Evolutionary conservation across 1,284 basidiomycete species (phyloP), one percentile per base, ranked within the genome.

Genomic region (Pseudozyma flocculosa): DNA sequence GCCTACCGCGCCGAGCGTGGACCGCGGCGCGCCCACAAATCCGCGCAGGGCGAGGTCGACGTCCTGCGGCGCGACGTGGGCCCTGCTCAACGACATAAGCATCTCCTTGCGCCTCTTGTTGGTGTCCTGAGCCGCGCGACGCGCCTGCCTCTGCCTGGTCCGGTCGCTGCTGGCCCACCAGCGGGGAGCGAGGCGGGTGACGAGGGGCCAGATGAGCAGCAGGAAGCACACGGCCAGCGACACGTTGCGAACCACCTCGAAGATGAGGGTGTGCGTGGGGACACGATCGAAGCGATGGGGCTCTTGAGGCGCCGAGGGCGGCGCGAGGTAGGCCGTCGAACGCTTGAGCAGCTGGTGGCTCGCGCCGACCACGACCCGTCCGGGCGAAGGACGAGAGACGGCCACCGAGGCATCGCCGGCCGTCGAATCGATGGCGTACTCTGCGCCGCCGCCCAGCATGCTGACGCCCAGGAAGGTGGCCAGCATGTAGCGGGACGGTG

Each of bases 291-390:
- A 68, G 17, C 54, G 49, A 22, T 70, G 71, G n/a, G 57, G 32
- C 26, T 58, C 46, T 14, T 46, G 36, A 29, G 44, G 45, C 32
- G 54, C 29, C 0, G 42, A 47, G 14, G 52, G 43, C 18, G 57
- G 45, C 2, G 54, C 51, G 22, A 65, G 49, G 42, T 57, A 59
- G 26, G 46, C 47, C 4, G 54, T 57, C n/a, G 63, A 61, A 18
- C 73, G 68, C 53, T 74, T 76, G 45, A 74, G 52, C 38, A 76
- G 44, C 48, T 76, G 72, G 37, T 70, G 70, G n/a, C 68, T 61
- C 1, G 72, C 74, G 19, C 66, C 66, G 17, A 76, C 38, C 18
- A 75, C 54, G 24, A 57, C 38, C 17, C 48, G 44, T 26, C 68
- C 59, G 9, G 61, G 47, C 24, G 55, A 36, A n/a, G 64, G 43